These are phyloP conservation scores for Oryza meyeriana DNA, from an alignment of 176 grass and related monocot genomes.

Conservation along the genomic window DNA sequence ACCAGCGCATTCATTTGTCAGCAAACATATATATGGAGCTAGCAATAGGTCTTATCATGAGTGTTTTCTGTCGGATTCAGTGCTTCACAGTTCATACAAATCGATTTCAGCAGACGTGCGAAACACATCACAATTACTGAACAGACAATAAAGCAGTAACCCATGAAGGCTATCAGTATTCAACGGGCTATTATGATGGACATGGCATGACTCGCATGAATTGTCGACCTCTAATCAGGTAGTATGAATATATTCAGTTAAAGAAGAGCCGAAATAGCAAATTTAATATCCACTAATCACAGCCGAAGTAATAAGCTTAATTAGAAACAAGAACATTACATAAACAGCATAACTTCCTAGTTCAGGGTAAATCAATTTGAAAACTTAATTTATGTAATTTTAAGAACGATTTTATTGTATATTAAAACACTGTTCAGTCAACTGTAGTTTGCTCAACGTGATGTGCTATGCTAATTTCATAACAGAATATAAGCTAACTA, in stretches of 20 bases:
- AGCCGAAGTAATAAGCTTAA: background rate
- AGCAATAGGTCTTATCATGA: background rate
- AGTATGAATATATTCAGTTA: background rate
- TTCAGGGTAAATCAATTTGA: background rate
- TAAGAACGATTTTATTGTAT: background rate
- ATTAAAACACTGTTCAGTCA: no score
- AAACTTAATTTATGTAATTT: background rate
- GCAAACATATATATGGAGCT: background rate
- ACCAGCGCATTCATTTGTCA: background rate
- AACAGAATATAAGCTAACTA: background rate
- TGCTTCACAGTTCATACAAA: background rate
- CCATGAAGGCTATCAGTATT: background rate
- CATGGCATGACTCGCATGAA: background rate
- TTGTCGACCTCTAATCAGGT: background rate
- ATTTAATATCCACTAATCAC: background rate
- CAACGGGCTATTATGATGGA: background rate
- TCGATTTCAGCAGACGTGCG: background rate
- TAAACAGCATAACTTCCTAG: no score
- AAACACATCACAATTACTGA: background rate
- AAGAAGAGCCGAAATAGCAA: background rate
- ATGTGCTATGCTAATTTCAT: no score
- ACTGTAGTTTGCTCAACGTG: no score
- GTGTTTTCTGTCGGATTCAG: slow-evolving; percentile 9
- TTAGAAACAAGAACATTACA: background rate
- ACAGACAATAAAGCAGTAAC: background rate